These are phyloP conservation scores for Leccinum longicurvipes DNA, from an alignment of 768 basidiomycete genomes.

Conservation along the genomic window DNA sequence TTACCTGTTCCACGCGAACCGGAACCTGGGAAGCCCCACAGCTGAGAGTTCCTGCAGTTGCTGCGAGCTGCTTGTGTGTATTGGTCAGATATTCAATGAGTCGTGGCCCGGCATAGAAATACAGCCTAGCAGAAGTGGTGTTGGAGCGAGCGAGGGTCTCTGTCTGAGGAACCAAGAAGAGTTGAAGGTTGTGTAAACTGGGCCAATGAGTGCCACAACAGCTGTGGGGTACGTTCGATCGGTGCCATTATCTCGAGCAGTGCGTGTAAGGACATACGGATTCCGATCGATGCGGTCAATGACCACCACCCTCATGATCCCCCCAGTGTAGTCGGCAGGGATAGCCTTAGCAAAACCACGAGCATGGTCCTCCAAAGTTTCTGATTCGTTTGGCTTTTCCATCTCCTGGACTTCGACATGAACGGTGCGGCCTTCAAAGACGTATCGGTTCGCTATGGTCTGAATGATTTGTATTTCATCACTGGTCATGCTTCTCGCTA, in stretches of 20 bases:
- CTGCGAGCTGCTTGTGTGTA: constrained; percentile 53
- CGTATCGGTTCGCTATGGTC: constrained; percentile 59
- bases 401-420: constrained; percentile 76
- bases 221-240: constrained; percentile 32
- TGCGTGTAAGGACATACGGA: constrained; percentile 46
- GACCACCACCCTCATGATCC: constrained; percentile 72
- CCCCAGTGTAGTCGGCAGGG: constrained; percentile 72
- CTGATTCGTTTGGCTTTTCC: constrained; percentile 34
- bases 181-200: constrained; percentile 66
- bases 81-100: constrained; percentile 60
- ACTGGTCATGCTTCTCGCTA: constrained; percentile 61
- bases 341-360: constrained; percentile 53
- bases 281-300: constrained; percentile 83
- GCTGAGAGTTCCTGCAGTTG: constrained; percentile 58
- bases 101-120: constrained; percentile 81
- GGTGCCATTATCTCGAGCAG: constrained; percentile 6
- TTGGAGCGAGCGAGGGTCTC: constrained; percentile 60
- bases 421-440: constrained; percentile 65
- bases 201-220: constrained; percentile 87
- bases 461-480: constrained; percentile 65
- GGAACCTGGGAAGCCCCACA: constrained; percentile 66
- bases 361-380: constrained; percentile 42
- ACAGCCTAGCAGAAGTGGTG: constrained; percentile 66
- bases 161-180: constrained; percentile 69
- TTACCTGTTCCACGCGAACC: constrained; percentile 62